phyloP scores from a whole-genome alignment of 2,329 filamentous ascomycete genomes.

The Botrytis aclada region DNA sequence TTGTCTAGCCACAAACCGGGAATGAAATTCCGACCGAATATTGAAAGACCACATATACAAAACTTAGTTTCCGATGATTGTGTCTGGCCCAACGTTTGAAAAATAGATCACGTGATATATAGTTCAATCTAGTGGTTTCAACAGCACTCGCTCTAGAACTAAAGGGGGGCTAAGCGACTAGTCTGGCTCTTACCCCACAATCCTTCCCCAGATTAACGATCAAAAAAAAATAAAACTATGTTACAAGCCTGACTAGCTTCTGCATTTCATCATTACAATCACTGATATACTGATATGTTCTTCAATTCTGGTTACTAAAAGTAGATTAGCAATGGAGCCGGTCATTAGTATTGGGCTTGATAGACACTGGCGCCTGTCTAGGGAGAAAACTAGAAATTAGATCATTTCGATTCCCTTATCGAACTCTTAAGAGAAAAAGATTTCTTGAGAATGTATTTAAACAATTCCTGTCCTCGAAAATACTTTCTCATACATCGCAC shows the following conservation, averaged over 20 bases:
- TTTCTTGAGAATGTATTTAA: neutral
- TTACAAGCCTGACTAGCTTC: neutral
- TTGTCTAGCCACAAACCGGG: neutral
- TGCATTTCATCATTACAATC: neutral
- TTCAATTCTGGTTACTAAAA: neutral
- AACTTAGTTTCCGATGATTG: accelerated
- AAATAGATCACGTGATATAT: neutral
- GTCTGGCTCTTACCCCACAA: neutral
- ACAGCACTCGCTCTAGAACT: neutral
- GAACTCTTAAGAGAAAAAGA: neutral
- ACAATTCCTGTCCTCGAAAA: neutral
- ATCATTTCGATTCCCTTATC: neutral
- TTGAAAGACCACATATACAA: neutral
- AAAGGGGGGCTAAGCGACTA: neutral
- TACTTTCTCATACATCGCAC: neutral
- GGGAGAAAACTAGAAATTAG: neutral
- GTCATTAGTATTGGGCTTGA: neutral
- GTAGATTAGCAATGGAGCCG: neutral
- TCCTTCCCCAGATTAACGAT: neutral
- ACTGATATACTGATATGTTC: neutral
- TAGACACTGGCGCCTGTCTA: neutral
- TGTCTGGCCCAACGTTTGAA: too few species aligned
- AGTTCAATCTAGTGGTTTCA: neutral
- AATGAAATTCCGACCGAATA: neutral
- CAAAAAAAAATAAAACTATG: neutral